phyloP scores from a whole-genome alignment of 176 grass and related monocot genomes.

The Chrysopogon serrulatus region DNA sequence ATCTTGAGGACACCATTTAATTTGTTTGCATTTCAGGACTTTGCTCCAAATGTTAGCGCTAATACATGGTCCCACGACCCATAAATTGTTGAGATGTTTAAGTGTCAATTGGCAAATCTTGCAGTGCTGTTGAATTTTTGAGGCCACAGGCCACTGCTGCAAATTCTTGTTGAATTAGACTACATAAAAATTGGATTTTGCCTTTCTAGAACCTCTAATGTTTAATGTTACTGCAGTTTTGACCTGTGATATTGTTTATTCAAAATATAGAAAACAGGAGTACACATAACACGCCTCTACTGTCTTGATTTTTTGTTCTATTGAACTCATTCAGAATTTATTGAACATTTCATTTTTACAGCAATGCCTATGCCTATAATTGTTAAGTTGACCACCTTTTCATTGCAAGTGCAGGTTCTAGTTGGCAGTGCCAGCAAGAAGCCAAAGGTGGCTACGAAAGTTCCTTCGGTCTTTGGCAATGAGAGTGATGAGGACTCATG shows the following conservation, averaged over 20 bases:
- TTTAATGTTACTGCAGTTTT: background rate
- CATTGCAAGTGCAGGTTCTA: constrained; percentile 33
- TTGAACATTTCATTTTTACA: background rate
- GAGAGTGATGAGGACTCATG: constrained; percentile 71
- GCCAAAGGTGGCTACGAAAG: constrained; percentile 54
- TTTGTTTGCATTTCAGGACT: background rate
- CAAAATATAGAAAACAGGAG: background rate
- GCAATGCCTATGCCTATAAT: background rate
- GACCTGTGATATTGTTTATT: background rate
- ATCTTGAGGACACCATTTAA: background rate
- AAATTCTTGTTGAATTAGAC: background rate
- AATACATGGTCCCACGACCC: background rate
- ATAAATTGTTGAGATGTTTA: background rate
- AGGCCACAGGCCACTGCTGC: too few relatives aligned
- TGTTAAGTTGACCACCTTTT: background rate
- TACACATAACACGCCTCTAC: background rate
- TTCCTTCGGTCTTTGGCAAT: constrained; percentile 74
- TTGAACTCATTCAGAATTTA: background rate
- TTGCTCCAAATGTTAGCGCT: background rate
- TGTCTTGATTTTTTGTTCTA: background rate
- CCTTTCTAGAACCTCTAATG: background rate
- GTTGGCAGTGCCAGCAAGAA: constrained; percentile 58
- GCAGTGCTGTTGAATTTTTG: background rate
- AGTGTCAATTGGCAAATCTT: background rate
- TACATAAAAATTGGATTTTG: background rate